Percentiles rank a stretch among this genome's conserved stretches.
These are phyloP conservation scores for Ascocoryne sarcoides DNA, from an alignment of 2,329 filamentous ascomycete species.

Conservation along the genomic window DNA sequence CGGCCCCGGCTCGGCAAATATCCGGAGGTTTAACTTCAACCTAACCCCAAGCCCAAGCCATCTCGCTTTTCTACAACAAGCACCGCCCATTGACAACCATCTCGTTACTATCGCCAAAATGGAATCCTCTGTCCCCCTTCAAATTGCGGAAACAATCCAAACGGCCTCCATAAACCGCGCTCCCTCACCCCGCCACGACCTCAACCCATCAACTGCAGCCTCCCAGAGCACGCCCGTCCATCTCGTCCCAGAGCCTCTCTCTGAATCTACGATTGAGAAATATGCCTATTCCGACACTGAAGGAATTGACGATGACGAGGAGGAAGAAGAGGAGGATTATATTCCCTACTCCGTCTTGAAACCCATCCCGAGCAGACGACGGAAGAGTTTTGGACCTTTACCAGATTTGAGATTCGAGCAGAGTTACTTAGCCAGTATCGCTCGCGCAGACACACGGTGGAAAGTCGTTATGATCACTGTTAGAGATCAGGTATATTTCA, in stretches of 20 bases:
- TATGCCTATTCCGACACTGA: constrained; percentile 17
- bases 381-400: constrained; percentile 45
- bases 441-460: constrained; percentile 69
- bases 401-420: constrained; percentile 95
- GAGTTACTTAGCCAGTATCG: constrained; percentile 89
- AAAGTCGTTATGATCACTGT: constrained; percentile 76
- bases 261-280: no score
- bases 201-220: constrained; percentile 71
- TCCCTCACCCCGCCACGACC: constrained; percentile 65
- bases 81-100: background rate
- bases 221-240: constrained; percentile 56
- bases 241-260: constrained; percentile 27
- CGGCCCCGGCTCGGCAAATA: background rate
- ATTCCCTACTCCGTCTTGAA: background rate
- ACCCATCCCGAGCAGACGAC: constrained; percentile 1
- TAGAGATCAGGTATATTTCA: constrained; percentile 65
- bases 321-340: background rate
- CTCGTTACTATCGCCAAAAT: constrained; percentile 13
- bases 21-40: constrained; percentile 3
- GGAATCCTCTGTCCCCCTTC: constrained; percentile 39
- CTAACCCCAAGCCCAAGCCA: constrained; percentile 1
- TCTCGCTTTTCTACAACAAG: constrained; percentile 1
- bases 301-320: constrained; percentile 28
- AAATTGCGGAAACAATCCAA: constrained; percentile 74
- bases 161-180: constrained; percentile 65